Percentiles rank a stretch among this genome's conserved stretches.
These are phyloP conservation scores for Austropuccinia psidii DNA, from an alignment of 1,284 basidiomycete species.

Conservation along the genomic window DNA sequence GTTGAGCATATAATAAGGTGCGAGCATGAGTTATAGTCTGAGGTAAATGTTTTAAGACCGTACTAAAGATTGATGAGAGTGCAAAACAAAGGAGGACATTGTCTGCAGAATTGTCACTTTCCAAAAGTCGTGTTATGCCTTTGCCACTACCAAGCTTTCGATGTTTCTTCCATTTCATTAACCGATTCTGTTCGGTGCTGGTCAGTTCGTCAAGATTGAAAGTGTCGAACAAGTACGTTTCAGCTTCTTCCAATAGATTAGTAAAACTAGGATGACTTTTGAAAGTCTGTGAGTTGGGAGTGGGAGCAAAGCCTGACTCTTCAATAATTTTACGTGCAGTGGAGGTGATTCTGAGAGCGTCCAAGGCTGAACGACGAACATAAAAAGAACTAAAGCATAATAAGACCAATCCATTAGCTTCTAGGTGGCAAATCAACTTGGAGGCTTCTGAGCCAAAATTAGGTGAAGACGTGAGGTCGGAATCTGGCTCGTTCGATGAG, in stretches of 20 bases:
- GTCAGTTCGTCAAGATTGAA: slow-evolving; percentile 18
- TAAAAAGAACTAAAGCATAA: slow-evolving; percentile 31
- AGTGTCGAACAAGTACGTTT: slow-evolving; percentile 22
- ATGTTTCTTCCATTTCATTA: slow-evolving; percentile 35
- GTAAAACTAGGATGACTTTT: slow-evolving; percentile 8
- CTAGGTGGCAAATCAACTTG: slow-evolving; percentile 28
- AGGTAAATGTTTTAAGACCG: slow-evolving; percentile 12
- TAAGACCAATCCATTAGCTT: slow-evolving; percentile 23
- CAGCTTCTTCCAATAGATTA: slow-evolving; percentile 23
- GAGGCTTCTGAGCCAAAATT: slow-evolving; percentile 23
- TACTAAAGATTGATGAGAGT: slow-evolving; percentile 31
- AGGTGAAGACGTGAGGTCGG: background rate
- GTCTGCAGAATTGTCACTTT: slow-evolving; percentile 30
- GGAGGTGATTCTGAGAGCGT: slow-evolving; percentile 30
- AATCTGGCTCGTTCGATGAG: background rate
- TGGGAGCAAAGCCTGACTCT: slow-evolving; percentile 11
- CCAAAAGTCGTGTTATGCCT: slow-evolving; percentile 23
- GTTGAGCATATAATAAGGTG: slow-evolving; percentile 29
- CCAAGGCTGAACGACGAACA: slow-evolving; percentile 30
- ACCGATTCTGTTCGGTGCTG: slow-evolving; percentile 14
- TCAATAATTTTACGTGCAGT: slow-evolving; percentile 30
- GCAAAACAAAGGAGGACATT: slow-evolving; percentile 26
- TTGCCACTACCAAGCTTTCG: slow-evolving; percentile 23
- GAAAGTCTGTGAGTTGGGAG: slow-evolving; percentile 23
- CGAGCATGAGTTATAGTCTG: slow-evolving; percentile 29